Evolutionary conservation across 179 eudicot genomes (phyloP).

Genomic region (Spinacia oleracea): DNA sequence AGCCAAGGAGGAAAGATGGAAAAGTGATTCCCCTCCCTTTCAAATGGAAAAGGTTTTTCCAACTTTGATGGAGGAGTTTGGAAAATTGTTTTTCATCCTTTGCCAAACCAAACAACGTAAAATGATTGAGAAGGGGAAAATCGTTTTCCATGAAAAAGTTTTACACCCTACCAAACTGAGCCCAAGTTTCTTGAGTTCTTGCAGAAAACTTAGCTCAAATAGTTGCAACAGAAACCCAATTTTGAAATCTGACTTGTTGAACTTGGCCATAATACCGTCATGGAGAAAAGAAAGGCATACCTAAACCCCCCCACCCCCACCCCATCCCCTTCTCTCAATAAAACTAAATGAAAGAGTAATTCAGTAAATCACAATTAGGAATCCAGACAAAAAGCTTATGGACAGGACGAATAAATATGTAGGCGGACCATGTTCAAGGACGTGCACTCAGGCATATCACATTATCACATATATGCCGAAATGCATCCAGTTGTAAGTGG

Average conservation of each 20-base stretch:
- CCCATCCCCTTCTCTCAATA: background rate
- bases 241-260: background rate
- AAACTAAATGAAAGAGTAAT: background rate
- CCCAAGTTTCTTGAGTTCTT: too few relatives aligned
- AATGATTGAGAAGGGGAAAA: too few relatives aligned
- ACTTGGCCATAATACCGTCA: background rate
- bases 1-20: too few relatives aligned
- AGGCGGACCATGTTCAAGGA: background rate
- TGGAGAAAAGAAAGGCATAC: background rate
- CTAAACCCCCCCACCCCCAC: background rate
- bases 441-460: background rate
- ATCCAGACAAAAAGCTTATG: background rate
- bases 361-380: background rate
- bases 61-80: too few relatives aligned
- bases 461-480: background rate
- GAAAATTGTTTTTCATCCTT: too few relatives aligned
- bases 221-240: background rate
- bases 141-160: too few relatives aligned
- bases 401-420: background rate
- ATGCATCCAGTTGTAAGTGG: background rate
- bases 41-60: too few relatives aligned
- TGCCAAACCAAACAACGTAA: too few relatives aligned
- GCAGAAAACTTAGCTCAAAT: too few relatives aligned
- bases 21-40: too few relatives aligned
- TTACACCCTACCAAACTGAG: too few relatives aligned